These are phyloP conservation scores for Leccinum variicolor DNA, from an alignment of 768 basidiomycete genomes.

Conservation along the genomic window DNA sequence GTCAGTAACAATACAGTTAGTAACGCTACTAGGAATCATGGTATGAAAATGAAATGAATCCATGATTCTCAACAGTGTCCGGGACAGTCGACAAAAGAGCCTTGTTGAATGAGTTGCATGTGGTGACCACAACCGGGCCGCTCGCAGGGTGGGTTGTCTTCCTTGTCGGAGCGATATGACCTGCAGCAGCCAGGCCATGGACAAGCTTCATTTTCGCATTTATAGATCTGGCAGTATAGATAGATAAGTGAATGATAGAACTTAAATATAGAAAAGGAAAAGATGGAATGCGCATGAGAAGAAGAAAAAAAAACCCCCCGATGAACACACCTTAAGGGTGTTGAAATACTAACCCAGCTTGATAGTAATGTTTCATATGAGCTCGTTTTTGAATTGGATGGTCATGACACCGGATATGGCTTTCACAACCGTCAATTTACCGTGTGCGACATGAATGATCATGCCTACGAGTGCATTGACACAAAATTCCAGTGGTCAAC, in stretches of 20 bases:
- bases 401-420: slow-evolving; percentile 99
- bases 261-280: neutral
- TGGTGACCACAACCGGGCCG: slow-evolving; percentile 85
- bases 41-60: too few relatives aligned
- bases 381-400: slow-evolving; percentile 98
- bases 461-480: slow-evolving; percentile 55
- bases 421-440: slow-evolving; percentile 95
- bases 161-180: slow-evolving; percentile 92
- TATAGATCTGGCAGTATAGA: slow-evolving; percentile 73
- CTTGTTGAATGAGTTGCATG: slow-evolving; percentile 78
- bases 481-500: neutral
- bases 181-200: slow-evolving; percentile 59
- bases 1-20: too few relatives aligned
- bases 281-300: too few relatives aligned
- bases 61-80: too few relatives aligned
- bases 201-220: slow-evolving; percentile 92
- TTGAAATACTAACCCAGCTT: slow-evolving; percentile 92
- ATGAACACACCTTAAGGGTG: slow-evolving; percentile 67
- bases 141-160: slow-evolving; percentile 91
- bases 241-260: neutral
- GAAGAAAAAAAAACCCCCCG: too few relatives aligned
- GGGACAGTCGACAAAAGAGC: slow-evolving; percentile 97
- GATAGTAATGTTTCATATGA: slow-evolving; percentile 91
- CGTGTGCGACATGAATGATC: slow-evolving; percentile 99
- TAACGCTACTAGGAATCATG: too few relatives aligned